These are phyloP conservation scores for Luvunga scandens DNA, from an alignment of 345 rosid genomes.

Conservation along the genomic window DNA sequence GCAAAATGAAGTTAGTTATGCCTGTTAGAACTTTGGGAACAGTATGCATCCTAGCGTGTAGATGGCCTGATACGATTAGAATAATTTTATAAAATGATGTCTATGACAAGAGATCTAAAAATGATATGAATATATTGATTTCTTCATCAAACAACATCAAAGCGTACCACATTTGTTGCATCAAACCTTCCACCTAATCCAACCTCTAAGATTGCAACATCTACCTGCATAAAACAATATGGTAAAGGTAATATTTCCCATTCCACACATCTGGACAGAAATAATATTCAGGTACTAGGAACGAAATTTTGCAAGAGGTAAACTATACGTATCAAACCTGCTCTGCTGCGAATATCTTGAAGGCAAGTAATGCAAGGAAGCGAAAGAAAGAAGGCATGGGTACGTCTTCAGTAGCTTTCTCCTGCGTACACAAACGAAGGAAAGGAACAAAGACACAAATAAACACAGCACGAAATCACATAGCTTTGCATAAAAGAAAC, in stretches of 20 bases:
- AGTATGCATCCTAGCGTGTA: background rate
- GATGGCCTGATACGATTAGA: background rate
- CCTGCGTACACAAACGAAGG: constrained; percentile 42
- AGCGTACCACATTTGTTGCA: constrained; percentile 87
- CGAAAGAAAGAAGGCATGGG: constrained; percentile 96
- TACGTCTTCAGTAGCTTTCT: constrained; percentile 53
- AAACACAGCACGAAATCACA: background rate
- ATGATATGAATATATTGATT: background rate
- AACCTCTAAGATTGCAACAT: constrained; percentile 91
- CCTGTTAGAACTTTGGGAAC: constrained; percentile 8
- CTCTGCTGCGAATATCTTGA: constrained; percentile 81
- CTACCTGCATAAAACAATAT: constrained; percentile 51
- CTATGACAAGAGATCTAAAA: background rate
- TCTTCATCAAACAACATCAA: constrained; percentile 2
- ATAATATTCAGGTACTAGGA: background rate
- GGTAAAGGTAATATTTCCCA: background rate
- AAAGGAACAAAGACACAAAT: constrained; percentile 6
- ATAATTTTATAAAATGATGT: background rate
- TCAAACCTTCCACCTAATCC: constrained; percentile 92
- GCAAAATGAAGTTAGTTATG: constrained; percentile 19
- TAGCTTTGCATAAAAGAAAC: background rate
- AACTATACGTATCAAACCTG: constrained; percentile 49
- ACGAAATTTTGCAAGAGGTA: background rate
- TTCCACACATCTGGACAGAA: background rate
- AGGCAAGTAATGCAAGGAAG: constrained; percentile 86